A percentile compares a stretch with the other conserved stretches of the same genome.
Conservation (phyloP, 2,329 filamentous ascomycete species). For the Colletotrichum sp. region DNA sequence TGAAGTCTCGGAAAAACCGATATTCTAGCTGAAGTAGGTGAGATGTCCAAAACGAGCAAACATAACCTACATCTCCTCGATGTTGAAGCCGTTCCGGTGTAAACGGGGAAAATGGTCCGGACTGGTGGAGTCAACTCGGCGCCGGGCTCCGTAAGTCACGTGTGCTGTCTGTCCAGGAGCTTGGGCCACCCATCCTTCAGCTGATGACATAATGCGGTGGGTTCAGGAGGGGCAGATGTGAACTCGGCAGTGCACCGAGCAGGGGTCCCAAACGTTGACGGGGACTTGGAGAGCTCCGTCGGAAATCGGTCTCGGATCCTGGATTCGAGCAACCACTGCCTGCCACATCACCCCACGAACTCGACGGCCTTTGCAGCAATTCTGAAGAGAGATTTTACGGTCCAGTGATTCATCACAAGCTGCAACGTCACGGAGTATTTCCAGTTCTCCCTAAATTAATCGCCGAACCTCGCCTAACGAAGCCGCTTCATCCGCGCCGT, state of each 20-base stretch:
- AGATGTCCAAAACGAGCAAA: not conserved
- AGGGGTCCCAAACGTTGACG: not conserved
- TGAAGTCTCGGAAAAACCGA: too few species aligned
- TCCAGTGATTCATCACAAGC: not conserved
- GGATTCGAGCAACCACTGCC: not conserved
- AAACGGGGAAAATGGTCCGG: too few species aligned
- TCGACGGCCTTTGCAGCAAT: not conserved
- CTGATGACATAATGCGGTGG: not conserved
- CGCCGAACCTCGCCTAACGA: not conserved
- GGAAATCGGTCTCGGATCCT: not conserved
- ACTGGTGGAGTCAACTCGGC: not conserved
- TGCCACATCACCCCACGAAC: not conserved
- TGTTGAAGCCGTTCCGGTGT: too few species aligned
- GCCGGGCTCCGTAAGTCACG: rapidly evolving
- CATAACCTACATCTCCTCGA: not conserved
- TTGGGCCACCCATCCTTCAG: rapidly evolving
- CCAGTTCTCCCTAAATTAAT: not conserved
- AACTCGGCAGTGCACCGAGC: not conserved
- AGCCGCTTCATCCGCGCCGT: not conserved
- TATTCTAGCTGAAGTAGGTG: rapidly evolving
- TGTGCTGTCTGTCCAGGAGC: not conserved
- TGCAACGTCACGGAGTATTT: not conserved
- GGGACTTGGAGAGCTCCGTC: constrained; percentile 16
- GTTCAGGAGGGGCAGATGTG: not conserved
- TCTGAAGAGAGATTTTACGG: rapidly evolving